Evolutionary conservation across 768 basidiomycete species (phyloP), one percentile per base, ranked within the genome.

Genomic region (Mrakia gelida): DNA sequence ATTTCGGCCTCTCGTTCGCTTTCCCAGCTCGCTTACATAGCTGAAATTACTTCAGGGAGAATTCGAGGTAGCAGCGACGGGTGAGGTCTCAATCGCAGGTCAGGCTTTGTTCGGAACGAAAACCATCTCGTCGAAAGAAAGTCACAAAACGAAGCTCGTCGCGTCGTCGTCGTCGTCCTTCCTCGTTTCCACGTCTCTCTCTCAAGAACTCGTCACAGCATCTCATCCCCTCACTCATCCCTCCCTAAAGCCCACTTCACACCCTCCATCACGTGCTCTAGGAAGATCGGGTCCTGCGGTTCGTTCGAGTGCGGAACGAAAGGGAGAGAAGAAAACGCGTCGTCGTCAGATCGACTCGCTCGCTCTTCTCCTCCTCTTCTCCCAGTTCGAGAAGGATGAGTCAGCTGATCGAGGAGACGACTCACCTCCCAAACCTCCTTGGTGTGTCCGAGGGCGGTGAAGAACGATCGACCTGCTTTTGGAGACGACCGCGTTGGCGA

Each of bases 401-500:
- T n/a, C n/a, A n/a, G n/a, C n/a, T n/a, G n/a, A n/a, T n/a, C n/a
- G n/a, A n/a, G 59, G 21, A 59, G 74, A 54, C 18, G 65, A 83
- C 87, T 76, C 74, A 90, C 91, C 85, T 88, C 85, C 92, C 92
- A 93, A 45, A 91, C 92, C 81, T 91, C 89, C 81, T 89, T 90
- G 73, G 89, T 84, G 82, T 95, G 93, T 0, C 93, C 93, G 0
- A 94, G 87, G 79, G 89, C 87, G 0, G 93, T 94, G 83, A 92
- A 94, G 85, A 92, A 94, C 81, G 92, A 92, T 54, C 93, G 88
- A 30, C 92, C 93, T 3, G 90, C 87, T 15, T 45, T 45, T 45
- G 45, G 2, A 6, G 38, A 38, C 3, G 38, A 38, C 38, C 62
- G 81, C 0, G 59, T 82, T 81, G 34, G 59, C 13, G 59, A 59